Percentiles rank a stretch among this genome's conserved stretches.
Evolutionary conservation across 176 grass and related monocot genomes (phyloP).

Genomic region (Bolboschoenus planiculmis): DNA sequence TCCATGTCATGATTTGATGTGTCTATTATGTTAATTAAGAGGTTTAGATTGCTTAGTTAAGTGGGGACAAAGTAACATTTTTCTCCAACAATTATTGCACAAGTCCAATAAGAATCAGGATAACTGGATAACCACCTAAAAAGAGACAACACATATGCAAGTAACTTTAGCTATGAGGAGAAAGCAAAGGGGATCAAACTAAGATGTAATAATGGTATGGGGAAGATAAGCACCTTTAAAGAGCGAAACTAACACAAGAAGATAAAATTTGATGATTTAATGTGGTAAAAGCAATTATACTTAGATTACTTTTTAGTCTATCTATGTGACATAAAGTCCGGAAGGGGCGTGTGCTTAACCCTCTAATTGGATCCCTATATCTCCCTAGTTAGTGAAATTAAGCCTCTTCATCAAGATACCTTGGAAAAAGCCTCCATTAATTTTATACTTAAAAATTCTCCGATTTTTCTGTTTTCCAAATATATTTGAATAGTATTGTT

Average conservation of each 20-base stretch:
- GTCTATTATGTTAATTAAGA: not conserved
- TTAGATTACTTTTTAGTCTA: slow-evolving; percentile 1
- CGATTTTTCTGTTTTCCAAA: too few relatives aligned
- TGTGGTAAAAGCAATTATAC: not conserved
- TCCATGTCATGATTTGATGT: not conserved
- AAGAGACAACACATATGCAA: not conserved
- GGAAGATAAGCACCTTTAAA: not conserved
- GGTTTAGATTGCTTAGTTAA: not conserved
- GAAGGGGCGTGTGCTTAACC: slow-evolving; percentile 14
- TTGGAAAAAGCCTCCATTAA: too few relatives aligned
- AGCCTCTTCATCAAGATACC: not conserved
- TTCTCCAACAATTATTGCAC: not conserved
- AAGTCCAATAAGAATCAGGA: not conserved
- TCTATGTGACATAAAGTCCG: slow-evolving; percentile 2
- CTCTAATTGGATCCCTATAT: not conserved
- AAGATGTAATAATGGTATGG: not conserved
- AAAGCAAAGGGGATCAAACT: not conserved
- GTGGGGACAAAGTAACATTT: not conserved
- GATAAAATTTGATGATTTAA: not conserved
- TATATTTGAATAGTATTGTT: too few relatives aligned
- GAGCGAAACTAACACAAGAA: not conserved
- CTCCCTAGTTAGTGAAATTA: not conserved
- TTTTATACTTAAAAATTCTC: too few relatives aligned
- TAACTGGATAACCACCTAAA: slow-evolving; percentile 14
- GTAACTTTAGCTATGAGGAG: not conserved